Evolutionary conservation across 108 stramenopile species (phyloP), one percentile per base, ranked within the genome.

Genomic region (Skeletonema marinoi): DNA sequence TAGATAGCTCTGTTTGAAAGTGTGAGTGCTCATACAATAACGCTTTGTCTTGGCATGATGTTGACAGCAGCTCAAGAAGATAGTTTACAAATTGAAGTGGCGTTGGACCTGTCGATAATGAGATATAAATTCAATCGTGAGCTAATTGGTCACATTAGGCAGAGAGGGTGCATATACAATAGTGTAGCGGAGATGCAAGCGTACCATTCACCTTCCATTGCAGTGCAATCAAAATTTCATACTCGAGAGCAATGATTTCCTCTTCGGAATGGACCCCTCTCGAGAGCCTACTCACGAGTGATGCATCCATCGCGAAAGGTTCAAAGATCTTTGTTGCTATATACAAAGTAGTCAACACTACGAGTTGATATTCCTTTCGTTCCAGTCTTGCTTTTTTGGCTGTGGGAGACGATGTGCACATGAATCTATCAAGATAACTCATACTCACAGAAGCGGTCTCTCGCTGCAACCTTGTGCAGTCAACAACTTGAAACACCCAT

Each of bases 241-340:
- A 60, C 71, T 94, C 93, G 83, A 86, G 87, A 5, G 75, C 67
- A 32, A 82, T 83, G 70, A 94, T 90, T 60, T 94, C 93, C 73
- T 86, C 85, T 71, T 88, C 82, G 6, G 86, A 82, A 66, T 90
- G 89, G 32, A 86, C 77, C 12, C 91, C 91, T 54, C 91, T 81
- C 66, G 88, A 87, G 3, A 94, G 81, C 69, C 84, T 89, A 11
- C 87, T 88, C 50, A 92, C 56, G n/a, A 92, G 77, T 21, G 75
- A 78, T 10, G 89, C 88, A 65, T 94, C 93, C 86, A 94, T 88
- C 64, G 86, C 91, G 17, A 92, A 59, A 13, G 83, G 88, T 72
- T 88, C 88, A 65, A 82, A 83, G 30, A 88, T 76, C 69, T 90
- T 90, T 59, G 87, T 85, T 14, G 87, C 86, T 42, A 82, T 84